Evolutionary conservation across 768 basidiomycete species (phyloP), one percentile per base, ranked within the genome.

Genomic region (Russula sp.): DNA sequence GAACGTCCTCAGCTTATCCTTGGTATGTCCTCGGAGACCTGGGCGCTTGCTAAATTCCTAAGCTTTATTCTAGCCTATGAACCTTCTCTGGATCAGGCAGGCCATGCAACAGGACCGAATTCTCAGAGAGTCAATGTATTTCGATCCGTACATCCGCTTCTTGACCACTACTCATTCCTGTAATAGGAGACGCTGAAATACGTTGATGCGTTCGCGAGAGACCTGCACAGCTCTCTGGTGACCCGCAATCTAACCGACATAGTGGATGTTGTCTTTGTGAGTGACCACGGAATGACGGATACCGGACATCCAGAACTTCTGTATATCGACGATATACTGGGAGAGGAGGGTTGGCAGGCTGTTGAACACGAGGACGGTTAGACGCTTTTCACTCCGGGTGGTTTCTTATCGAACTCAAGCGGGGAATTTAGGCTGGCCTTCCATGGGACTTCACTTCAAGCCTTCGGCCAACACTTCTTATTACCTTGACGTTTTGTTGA

Each of bases 221-320:
- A 87, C 61, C 76, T 97, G 11, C 86, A 89, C 59, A 75, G 77
- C 16, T 80, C 82, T 0, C 76, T 97, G 40, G 78, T 79, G 53
- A 78, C 79, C 5, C 84, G 94, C 7, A 92, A 94, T 71, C 80
- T 96, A 28, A 86, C 84, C 1, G 83, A 89, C 52, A 89, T 95
- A 22, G 87, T 94, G 14, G 92, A 97, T 72, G 80, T 96, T 36
- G 81, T 96, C 26, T 94, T 95, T 69, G 93, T 97, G 67, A 89
- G 88, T 66, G 91, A 92, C 72, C 89, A 93, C 69, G 92, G 92
- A n/a, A 94, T 93, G 90, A 88, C 85, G 1, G 90, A 92, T 72
- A 96, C 92, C n/a, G 85, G 84, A 65, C 81, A 89, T 66, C 85
- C 86, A 0, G 83, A 88, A 55, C 80, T 83, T 54, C 76, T 95